A percentile compares a stretch with the other conserved stretches of the same genome.
phyloP scores from a whole-genome alignment of 2,329 filamentous ascomycete genomes.

The Alternaria brassicicola region DNA sequence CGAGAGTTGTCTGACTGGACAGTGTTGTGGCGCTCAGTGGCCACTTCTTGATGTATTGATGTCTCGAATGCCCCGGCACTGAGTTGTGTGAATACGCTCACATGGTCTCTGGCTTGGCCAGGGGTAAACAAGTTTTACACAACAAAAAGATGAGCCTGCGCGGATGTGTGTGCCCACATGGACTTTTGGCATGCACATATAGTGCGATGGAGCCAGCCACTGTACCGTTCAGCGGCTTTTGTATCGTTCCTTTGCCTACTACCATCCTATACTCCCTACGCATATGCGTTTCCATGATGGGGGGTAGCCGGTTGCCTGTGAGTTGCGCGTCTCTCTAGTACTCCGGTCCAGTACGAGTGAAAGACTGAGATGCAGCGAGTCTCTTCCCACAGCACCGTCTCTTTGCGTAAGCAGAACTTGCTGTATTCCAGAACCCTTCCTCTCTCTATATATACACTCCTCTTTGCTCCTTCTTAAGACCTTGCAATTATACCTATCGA shows the following conservation, averaged over 20 bases:
- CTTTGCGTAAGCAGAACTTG: background rate
- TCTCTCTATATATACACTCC: too few species aligned
- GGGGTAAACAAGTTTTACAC: too few species aligned
- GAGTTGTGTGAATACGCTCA: too few species aligned
- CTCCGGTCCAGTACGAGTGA: background rate
- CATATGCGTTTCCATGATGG: background rate
- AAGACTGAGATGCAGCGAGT: background rate
- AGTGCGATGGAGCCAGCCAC: background rate
- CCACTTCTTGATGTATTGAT: too few species aligned
- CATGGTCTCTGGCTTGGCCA: too few species aligned
- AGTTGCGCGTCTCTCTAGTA: background rate
- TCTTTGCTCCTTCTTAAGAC: too few species aligned
- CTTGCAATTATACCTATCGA: too few species aligned
- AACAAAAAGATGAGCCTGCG: too few species aligned
- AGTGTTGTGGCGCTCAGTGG: too few species aligned
- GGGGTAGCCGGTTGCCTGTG: background rate
- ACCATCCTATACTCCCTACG: background rate
- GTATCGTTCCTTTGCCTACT: background rate
- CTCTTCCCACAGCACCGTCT: background rate
- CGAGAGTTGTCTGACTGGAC: too few species aligned
- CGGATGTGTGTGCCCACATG: too few species aligned
- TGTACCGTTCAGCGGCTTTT: background rate
- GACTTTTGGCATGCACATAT: background rate
- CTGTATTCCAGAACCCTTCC: background rate
- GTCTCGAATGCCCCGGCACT: too few species aligned